Conservation (phyloP, 371 early-diverging fungal species). For the Fennellomyces sp. region DNA sequence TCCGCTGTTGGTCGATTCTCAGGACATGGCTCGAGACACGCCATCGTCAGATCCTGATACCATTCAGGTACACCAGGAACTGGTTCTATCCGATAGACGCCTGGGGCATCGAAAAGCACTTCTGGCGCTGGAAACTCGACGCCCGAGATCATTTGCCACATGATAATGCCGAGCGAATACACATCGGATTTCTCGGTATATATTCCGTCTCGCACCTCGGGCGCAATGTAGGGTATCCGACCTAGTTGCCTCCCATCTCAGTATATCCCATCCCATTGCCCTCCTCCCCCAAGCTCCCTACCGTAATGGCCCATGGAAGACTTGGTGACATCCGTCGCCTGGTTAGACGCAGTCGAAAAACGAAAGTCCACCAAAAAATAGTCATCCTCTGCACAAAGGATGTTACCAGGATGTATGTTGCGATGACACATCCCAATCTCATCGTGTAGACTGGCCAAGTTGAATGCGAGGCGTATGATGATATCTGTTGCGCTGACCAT, state of each 20-base stretch:
- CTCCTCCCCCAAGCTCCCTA: not conserved
- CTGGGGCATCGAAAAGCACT: constrained; percentile 17
- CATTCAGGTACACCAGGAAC: constrained; percentile 34
- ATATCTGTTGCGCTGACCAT: constrained; percentile 22
- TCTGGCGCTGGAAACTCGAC: constrained; percentile 33
- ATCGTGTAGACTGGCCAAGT: constrained; percentile 40
- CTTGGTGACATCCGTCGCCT: constrained; percentile 32
- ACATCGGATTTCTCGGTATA: constrained; percentile 55
- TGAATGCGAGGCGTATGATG: constrained; percentile 34
- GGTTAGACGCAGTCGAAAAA: constrained; percentile 37
- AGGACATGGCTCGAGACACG: constrained; percentile 34
- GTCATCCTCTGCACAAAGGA: constrained; percentile 36
- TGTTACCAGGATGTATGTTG: constrained; percentile 41
- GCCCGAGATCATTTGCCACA: constrained; percentile 56
- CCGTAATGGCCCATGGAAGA: constrained; percentile 40
- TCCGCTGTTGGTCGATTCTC: constrained; percentile 32
- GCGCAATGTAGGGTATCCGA: constrained; percentile 60
- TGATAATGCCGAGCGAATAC: constrained; percentile 53
- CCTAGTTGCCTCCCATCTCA: not conserved
- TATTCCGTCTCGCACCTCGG: constrained; percentile 45
- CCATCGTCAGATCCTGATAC: constrained; percentile 33
- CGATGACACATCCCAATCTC: constrained; percentile 47
- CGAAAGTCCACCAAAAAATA: constrained; percentile 41
- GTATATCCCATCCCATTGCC: not conserved
- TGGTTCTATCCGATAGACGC: constrained; percentile 30